Conservation (phyloP, 495 filamentous ascomycete species). For the Thermochaetoides thermophila region DNA sequence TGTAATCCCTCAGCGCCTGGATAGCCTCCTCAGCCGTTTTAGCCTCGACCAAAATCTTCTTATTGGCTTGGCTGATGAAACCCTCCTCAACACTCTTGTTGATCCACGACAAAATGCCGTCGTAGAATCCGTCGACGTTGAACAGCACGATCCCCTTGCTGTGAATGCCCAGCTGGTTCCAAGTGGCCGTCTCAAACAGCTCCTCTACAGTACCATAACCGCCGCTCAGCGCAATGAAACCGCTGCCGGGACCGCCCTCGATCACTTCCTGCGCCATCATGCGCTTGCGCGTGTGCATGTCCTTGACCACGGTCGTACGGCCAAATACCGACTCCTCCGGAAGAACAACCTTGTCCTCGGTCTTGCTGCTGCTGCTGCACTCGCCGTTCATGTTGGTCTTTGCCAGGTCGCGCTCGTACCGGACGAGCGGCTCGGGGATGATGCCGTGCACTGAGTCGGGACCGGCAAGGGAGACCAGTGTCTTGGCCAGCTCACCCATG, state of each 20-base stretch:
- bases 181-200: constrained; percentile 89
- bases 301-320: constrained; percentile 68
- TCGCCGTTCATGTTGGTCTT: not conserved
- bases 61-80: constrained; percentile 56
- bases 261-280: constrained; percentile 83
- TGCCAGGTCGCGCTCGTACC: constrained; percentile 49
- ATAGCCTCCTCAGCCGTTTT: constrained; percentile 55
- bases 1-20: constrained; percentile 55
- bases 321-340: constrained; percentile 63
- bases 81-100: constrained; percentile 58
- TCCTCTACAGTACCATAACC: constrained; percentile 95
- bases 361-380: constrained; percentile 8
- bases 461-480: constrained; percentile 73
- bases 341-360: constrained; percentile 13
- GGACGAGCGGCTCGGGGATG: constrained; percentile 75
- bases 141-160: constrained; percentile 60
- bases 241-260: constrained; percentile 62
- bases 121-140: constrained; percentile 84
- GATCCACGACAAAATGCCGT: constrained; percentile 75
- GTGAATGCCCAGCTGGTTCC: constrained; percentile 97
- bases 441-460: constrained; percentile 79
- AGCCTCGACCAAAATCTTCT: constrained; percentile 64
- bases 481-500: constrained; percentile 84
- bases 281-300: constrained; percentile 91
- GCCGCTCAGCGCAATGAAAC: constrained; percentile 80